phyloP scores from a whole-genome alignment of 345 rosid species.

The Eucalyptus sp. region DNA sequence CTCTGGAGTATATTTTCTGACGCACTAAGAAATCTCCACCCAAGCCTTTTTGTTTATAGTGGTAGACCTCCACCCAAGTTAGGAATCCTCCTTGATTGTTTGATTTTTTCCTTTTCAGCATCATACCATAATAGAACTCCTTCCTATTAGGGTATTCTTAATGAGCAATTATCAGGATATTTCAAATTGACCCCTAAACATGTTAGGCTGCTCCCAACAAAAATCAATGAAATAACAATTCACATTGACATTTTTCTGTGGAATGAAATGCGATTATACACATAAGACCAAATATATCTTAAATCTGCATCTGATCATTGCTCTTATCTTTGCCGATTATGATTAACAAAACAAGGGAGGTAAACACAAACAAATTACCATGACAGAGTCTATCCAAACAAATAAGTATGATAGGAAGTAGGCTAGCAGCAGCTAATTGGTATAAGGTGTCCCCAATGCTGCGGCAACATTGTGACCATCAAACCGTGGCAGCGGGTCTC shows the following conservation, averaged over 20 bases:
- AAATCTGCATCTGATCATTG: not conserved
- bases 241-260: not conserved
- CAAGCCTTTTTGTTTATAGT: not conserved
- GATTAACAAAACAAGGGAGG: not conserved
- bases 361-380: not conserved
- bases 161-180: not conserved
- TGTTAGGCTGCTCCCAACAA: not conserved
- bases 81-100: not conserved
- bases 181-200: not conserved
- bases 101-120: not conserved
- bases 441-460: not conserved
- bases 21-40: not conserved
- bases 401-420: not conserved
- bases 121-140: not conserved
- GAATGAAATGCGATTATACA: too few relatives aligned
- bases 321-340: not conserved
- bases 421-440: not conserved
- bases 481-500: constrained; percentile 39
- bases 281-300: not conserved
- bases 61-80: not conserved
- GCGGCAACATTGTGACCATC: not conserved
- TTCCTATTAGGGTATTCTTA: too few relatives aligned
- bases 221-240: too few relatives aligned
- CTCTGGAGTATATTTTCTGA: not conserved
- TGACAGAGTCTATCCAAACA: not conserved